Evolutionary conservation across 768 basidiomycete genomes (phyloP), one percentile per base, ranked within the genome.

Genomic region (Boletus reticulatus): DNA sequence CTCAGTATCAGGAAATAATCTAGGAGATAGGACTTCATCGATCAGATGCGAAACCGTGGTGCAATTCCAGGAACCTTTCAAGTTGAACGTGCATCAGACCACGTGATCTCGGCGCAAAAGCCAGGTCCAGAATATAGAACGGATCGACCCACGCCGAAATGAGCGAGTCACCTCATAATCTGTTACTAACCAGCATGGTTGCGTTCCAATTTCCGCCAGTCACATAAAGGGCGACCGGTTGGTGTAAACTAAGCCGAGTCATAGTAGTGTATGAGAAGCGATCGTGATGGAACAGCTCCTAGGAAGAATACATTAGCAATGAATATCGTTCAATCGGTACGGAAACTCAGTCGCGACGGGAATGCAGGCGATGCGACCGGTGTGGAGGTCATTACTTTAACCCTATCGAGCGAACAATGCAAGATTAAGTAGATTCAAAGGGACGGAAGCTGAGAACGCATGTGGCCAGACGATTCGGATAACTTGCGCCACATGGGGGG

Each of bases 371-470:
- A 55, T 55, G 56, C 39, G 47, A 52, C 32, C 29, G 43, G 49
- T 38, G 29, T 45, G 53, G 57, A 67, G 57, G 45, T 16, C 7
- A 10, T 20, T 44, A 45, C 63, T 57, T 55, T 68, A 61, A 36
- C 66, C 67, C 54, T 34, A 56, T 62, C 19, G 29, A 60, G 64
- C 56, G 51, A 39, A 69, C 65, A 64, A 64, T 59, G 62, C 59
- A 27, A 50, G 20, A 68, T 67, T 39, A 36, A 47, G 61, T 49
- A 64, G 53, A 41, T 48, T 59, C 47, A 61, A 62, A 52, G 56
- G 32, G 38, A 29, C 37, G 38, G 57, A 50, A 51, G 44, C 47
- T 31, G 43, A 44, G 50, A 48, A 43, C 12, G 29, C 48, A 14
- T 27, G 29, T 29, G 29, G 29, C 17, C 31, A 46, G 13, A 51